phyloP scores from a whole-genome alignment of 1,284 basidiomycete genomes.

The Moesziomyces sp. region DNA sequence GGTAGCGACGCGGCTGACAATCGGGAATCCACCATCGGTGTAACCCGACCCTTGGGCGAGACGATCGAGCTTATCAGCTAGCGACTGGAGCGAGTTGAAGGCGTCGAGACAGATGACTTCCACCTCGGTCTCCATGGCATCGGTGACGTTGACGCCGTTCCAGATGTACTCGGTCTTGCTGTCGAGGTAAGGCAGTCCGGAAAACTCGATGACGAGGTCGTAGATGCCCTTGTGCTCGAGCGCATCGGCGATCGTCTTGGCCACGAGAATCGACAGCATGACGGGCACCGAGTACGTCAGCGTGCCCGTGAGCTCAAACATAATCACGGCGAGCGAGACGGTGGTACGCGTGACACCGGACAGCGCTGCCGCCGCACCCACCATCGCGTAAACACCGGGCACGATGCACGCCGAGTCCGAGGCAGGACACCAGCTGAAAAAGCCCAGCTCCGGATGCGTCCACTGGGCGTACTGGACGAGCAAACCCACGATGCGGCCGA shows the following conservation, averaged over 20 bases:
- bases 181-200: slow-evolving; percentile 80
- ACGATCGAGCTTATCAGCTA: slow-evolving; percentile 73
- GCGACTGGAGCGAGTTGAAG: slow-evolving; percentile 73
- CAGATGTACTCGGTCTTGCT: slow-evolving; percentile 87
- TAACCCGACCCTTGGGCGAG: slow-evolving; percentile 51
- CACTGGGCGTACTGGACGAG: slow-evolving; percentile 81
- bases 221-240: slow-evolving; percentile 95
- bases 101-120: slow-evolving; percentile 71
- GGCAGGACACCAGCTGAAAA: slow-evolving; percentile 72
- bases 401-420: slow-evolving; percentile 71
- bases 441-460: slow-evolving; percentile 73
- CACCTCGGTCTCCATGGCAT: slow-evolving; percentile 57
- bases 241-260: slow-evolving; percentile 85
- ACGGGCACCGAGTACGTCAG: slow-evolving; percentile 94
- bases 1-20: slow-evolving; percentile 70
- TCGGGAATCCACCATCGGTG: slow-evolving; percentile 89
- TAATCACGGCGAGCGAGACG: slow-evolving; percentile 93
- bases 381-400: slow-evolving; percentile 83
- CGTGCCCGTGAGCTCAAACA: slow-evolving; percentile 95
- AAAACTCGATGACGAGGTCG: slow-evolving; percentile 88
- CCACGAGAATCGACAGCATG: slow-evolving; percentile 86
- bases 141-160: slow-evolving; percentile 67
- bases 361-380: slow-evolving; percentile 82
- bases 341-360: slow-evolving; percentile 81
- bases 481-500: slow-evolving; percentile 89